Evolutionary conservation across 805 yeast species (phyloP).

Genomic region (Clavispora fructus): DNA sequence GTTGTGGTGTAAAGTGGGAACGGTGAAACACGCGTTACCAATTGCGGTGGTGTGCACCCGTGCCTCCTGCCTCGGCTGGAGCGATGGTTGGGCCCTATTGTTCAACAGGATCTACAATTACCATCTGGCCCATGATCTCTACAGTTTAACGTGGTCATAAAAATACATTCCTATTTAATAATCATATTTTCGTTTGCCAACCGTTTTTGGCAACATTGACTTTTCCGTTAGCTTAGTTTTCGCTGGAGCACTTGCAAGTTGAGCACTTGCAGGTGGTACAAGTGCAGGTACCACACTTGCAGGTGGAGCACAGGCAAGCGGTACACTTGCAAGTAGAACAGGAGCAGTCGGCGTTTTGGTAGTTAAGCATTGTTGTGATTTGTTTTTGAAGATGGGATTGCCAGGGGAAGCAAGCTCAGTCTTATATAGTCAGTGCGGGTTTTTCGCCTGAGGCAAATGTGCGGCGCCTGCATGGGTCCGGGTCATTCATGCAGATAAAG

Average conservation of each 20-base stretch:
- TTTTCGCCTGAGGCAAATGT: not conserved
- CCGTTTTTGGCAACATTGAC: not conserved
- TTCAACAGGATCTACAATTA: too few relatives aligned
- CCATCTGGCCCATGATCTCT: too few relatives aligned
- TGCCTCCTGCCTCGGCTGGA: too few relatives aligned
- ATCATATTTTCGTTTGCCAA: too few relatives aligned
- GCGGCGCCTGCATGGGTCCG: not conserved
- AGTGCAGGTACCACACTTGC: not conserved
- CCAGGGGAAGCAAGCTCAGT: not conserved
- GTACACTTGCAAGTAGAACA: constrained; percentile 1
- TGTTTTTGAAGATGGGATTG: not conserved
- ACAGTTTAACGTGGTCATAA: too few relatives aligned
- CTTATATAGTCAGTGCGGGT: not conserved
- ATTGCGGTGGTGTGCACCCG: not conserved
- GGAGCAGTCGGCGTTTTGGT: not conserved
- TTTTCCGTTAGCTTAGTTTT: not conserved
- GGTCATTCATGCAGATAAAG: not conserved
- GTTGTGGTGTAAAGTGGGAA: not conserved
- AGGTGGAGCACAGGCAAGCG: not conserved
- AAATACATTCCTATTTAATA: not conserved
- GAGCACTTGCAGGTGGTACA: constrained; percentile 1
- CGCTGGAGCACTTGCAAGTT: constrained; percentile 2
- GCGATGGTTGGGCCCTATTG: too few relatives aligned
- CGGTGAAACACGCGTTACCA: not conserved
- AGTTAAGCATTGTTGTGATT: not conserved